These are phyloP conservation scores for Fusarium nodosum DNA, from an alignment of 2,329 filamentous ascomycete genomes.

Conservation along the genomic window DNA sequence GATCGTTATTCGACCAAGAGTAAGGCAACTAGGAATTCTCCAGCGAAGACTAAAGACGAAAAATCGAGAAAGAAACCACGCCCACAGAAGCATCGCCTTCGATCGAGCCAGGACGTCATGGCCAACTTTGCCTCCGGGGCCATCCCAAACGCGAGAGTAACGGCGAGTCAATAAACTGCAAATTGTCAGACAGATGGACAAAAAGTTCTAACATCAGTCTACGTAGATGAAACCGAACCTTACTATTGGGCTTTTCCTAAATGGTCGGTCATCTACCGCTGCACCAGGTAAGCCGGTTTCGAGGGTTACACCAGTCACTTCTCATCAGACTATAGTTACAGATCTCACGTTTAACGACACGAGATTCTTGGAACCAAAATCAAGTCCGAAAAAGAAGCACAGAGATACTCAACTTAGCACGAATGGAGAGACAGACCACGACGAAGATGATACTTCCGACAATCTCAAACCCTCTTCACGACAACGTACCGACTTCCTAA, in stretches of 20 bases:
- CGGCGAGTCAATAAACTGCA: constrained; percentile 43
- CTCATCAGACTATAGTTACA: constrained; percentile 54
- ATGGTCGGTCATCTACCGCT: constrained; percentile 49
- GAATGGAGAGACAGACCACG: not conserved
- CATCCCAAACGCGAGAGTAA: constrained; percentile 59
- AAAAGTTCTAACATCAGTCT: constrained; percentile 7
- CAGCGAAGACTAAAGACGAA: constrained; percentile 24
- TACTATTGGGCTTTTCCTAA: constrained; percentile 53
- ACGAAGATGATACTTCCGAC: not conserved
- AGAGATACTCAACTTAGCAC: not conserved
- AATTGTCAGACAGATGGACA: not conserved
- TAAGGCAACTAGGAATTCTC: not conserved
- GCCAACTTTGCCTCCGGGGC: constrained; percentile 68
- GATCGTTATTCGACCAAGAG: constrained; percentile 66
- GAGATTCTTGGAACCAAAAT: constrained; percentile 55
- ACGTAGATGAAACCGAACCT: constrained; percentile 54
- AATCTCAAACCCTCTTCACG: not conserved
- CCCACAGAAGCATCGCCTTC: constrained; percentile 49
- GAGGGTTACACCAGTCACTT: not conserved
- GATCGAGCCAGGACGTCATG: constrained; percentile 63
- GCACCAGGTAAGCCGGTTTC: constrained; percentile 39
- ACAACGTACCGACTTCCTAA: not conserved
- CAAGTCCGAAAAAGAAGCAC: constrained; percentile 29
- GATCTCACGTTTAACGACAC: constrained; percentile 68
- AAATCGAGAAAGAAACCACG: constrained; percentile 16